Conservation (phyloP, 2,329 filamentous ascomycete genomes). For the Diplocarpon rosae region DNA sequence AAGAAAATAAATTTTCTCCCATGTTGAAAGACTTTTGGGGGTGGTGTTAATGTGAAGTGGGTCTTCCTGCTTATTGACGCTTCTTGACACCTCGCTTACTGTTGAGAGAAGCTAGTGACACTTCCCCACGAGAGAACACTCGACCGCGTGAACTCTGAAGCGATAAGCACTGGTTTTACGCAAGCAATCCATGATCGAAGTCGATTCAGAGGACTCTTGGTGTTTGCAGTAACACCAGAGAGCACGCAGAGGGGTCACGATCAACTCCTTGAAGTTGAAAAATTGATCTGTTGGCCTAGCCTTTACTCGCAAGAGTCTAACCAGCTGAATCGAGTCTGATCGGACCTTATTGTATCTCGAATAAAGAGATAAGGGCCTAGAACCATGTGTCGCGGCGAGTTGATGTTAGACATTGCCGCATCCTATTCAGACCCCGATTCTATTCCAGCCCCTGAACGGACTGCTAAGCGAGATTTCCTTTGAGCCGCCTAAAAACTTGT, state of each 20-base stretch:
- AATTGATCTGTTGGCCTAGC: no score
- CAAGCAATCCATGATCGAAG: not conserved
- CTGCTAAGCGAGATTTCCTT: slow-evolving; percentile 11
- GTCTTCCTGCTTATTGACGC: slow-evolving; percentile 2
- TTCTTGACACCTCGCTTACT: not conserved
- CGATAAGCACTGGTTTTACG: not conserved
- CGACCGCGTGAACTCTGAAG: no score
- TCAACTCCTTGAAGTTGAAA: no score
- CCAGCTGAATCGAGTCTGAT: no score
- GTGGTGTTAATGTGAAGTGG: not conserved
- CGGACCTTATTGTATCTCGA: not conserved
- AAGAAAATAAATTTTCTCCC: not conserved
- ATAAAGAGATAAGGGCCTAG: not conserved
- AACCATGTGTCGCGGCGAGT: not conserved
- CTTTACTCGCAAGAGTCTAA: no score
- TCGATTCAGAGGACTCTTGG: not conserved
- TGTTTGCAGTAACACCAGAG: no score
- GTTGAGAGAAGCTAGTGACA: slow-evolving; percentile 1
- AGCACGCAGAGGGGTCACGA: no score
- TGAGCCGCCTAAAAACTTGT: slow-evolving; percentile 1
- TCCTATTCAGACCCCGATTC: slow-evolving; percentile 18
- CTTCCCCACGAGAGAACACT: not conserved
- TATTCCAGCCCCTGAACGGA: slow-evolving; percentile 16
- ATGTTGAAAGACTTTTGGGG: not conserved
- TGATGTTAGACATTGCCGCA: not conserved